Conservation (phyloP, 257 asterid genomes). For the Mitragyna speciosa region DNA sequence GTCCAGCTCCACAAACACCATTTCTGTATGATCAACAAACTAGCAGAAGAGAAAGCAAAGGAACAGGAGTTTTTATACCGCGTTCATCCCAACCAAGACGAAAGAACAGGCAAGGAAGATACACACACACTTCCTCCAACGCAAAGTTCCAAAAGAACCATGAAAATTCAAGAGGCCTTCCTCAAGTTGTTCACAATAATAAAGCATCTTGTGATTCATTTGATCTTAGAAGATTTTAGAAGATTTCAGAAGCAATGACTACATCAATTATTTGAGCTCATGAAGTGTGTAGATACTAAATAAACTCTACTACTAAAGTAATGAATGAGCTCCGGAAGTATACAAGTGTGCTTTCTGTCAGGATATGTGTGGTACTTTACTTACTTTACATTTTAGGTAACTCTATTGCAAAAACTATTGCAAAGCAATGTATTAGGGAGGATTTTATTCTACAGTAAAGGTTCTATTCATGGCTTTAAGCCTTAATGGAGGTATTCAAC, state of each 20-base stretch:
- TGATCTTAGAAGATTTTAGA: slow-evolving; percentile 43
- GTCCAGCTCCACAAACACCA: slow-evolving; percentile 38
- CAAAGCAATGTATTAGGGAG: not conserved
- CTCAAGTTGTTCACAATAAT: slow-evolving; percentile 29
- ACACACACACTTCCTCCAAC: slow-evolving; percentile 29
- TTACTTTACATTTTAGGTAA: not conserved
- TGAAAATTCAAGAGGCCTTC: slow-evolving; percentile 41
- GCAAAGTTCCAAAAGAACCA: slow-evolving; percentile 45
- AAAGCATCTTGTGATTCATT: slow-evolving; percentile 39
- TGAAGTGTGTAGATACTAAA: slow-evolving; percentile 15
- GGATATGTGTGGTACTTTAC: not conserved
- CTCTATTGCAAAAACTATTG: not conserved
- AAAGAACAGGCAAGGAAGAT: slow-evolving; percentile 49
- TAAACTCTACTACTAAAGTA: not conserved
- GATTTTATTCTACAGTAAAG: not conserved
- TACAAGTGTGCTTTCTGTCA: not conserved
- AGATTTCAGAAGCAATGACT: not conserved
- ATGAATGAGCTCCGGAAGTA: not conserved
- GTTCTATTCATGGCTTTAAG: not conserved
- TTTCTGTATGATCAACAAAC: slow-evolving; percentile 33
- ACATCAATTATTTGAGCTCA: slow-evolving; percentile 4
- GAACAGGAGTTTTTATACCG: slow-evolving; percentile 91
- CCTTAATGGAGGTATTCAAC: not conserved
- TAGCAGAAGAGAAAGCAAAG: slow-evolving; percentile 68
- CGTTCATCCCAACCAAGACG: slow-evolving; percentile 51